Conservation (phyloP, 768 basidiomycete genomes). For the Tylopilus sp. region DNA sequence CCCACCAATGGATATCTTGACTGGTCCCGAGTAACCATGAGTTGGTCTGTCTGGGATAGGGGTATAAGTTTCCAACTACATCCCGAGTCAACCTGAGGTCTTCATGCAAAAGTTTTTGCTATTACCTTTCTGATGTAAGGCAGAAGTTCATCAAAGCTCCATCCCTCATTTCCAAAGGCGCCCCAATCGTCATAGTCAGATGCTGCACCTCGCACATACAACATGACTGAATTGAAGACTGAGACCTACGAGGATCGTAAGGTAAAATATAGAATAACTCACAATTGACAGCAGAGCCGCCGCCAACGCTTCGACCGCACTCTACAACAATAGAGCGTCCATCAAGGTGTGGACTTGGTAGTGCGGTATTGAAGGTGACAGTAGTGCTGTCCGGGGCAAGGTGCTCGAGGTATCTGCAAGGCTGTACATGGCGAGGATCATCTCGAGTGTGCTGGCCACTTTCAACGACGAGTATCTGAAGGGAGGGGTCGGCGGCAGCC, state of each 20-base stretch:
- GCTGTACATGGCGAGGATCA: conserved; percentile 47
- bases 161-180: conserved; percentile 51
- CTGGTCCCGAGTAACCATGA: conserved; percentile 36
- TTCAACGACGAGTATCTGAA: conserved; percentile 62
- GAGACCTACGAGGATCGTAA: too few species aligned
- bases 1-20: conserved; percentile 20
- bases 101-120: too few species aligned
- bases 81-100: background rate
- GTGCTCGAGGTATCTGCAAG: conserved; percentile 47
- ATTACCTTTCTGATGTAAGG: conserved; percentile 58
- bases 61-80: conserved; percentile 36
- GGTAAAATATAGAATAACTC: conserved; percentile 15
- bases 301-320: conserved; percentile 52
- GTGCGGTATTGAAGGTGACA: conserved; percentile 39
- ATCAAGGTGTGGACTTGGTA: conserved; percentile 40
- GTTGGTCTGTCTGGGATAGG: conserved; percentile 28
- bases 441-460: conserved; percentile 51
- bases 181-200: conserved; percentile 67
- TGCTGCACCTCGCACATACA: conserved; percentile 56
- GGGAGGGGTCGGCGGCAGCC: conserved; percentile 45
- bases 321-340: conserved; percentile 45
- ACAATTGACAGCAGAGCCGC: conserved; percentile 64
- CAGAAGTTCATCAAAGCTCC: conserved; percentile 55
- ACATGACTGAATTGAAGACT: conserved; percentile 35
- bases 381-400: conserved; percentile 38